Base-by-base conservation (phyloP, 2,329 filamentous ascomycete species). In the Corniculantispora saksenae region DNA sequence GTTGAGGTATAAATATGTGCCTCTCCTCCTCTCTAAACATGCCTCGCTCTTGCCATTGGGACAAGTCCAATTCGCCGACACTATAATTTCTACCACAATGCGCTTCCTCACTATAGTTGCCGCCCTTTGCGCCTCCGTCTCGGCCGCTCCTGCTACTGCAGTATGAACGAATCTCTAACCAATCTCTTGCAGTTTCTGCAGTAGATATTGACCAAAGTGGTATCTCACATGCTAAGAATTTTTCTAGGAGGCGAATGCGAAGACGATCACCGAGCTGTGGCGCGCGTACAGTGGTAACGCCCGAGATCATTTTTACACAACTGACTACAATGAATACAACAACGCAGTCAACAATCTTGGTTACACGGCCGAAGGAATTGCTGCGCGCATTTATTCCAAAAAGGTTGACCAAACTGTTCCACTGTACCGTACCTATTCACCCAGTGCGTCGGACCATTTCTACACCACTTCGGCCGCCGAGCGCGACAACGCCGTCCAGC, bases 231-330 rank as follows among this genome's bases (percentile, higher is more conserved):
- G 19, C 53, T 57, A 21, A 63, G 43, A 12, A 9, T 27, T 1
- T 19, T 3, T 4, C 21, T 9, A 64, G 61, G 54, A 64, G 47
- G 35, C 15, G 8, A n/a, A 51, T 12, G 27, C 38, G 17, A 59
- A 61, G 43, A 1, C 1, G 3, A 10, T 61, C 13, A 56, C 51
- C 19, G 43, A 55, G 29, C 51, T 65, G n/a, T 65, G 63, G 63
- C 63, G 63, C 13, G 63, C 63, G 3, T 65, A 65, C 58, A 65
- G 63, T 32, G 51, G 40, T 29, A 38, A n/a, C 1, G 58, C 58
- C 3, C 8, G 25, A 1, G 63, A 65, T 43, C 63, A 65, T 51
- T 65, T 65, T 21, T 65, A 65, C 63, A 65, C 63, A 21, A 61
- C 58, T 13, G n/a, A 65, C 43, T 65, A 51, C 32, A 25, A n/a